These are phyloP conservation scores for Stephania yunnanensis DNA, from an alignment of 164 flowering plant species.

Conservation along the genomic window DNA sequence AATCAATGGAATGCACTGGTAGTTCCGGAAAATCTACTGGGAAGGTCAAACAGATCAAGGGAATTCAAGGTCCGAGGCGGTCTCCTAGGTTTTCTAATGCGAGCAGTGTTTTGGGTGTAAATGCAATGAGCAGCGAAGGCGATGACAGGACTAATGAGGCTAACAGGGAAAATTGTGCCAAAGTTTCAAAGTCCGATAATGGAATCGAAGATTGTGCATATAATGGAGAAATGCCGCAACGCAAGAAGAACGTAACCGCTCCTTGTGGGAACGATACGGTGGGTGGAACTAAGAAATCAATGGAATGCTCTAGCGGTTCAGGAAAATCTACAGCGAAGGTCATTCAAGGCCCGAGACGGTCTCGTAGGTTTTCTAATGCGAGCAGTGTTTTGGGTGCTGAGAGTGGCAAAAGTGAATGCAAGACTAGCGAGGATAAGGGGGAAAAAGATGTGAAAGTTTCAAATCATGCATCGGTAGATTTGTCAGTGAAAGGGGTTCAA, in stretches of 20 bases:
- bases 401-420: not conserved
- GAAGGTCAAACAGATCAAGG: not conserved
- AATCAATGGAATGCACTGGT: not conserved
- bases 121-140: not conserved
- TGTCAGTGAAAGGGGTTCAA: slow-evolving; percentile 5
- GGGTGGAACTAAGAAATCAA: too few relatives aligned
- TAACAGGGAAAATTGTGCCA: not conserved
- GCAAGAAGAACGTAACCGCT: too few relatives aligned
- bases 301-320: too few relatives aligned
- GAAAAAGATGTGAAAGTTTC: not conserved
- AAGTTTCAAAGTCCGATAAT: not conserved
- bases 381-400: not conserved
- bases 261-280: too few relatives aligned
- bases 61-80: not conserved
- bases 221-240: too few relatives aligned
- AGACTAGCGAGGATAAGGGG: not conserved
- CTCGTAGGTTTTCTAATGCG: not conserved
- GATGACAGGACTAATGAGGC: not conserved
- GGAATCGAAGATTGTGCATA: too few relatives aligned
- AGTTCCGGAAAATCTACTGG: not conserved
- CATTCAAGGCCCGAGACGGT: not conserved
- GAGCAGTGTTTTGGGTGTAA: not conserved
- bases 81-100: not conserved
- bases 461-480: not conserved
- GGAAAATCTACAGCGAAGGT: too few relatives aligned